Conservation (phyloP, 495 filamentous ascomycete genomes). For the Neurospora sp. region DNA sequence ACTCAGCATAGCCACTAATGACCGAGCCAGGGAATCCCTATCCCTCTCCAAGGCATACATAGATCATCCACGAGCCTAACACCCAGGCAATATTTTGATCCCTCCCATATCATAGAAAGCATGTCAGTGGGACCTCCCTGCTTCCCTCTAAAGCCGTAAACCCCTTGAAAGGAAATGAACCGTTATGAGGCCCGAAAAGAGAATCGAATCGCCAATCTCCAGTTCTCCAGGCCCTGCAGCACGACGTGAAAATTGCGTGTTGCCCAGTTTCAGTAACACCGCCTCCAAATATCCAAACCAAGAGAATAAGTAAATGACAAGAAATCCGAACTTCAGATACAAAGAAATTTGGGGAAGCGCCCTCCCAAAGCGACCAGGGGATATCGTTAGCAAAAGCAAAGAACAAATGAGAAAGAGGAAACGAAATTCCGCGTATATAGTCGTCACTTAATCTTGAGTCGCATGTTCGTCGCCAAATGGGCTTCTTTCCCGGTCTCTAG, state of each 20-base stretch:
- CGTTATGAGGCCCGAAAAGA: neutral
- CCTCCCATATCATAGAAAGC: neutral
- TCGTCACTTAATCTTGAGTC: conserved; percentile 26
- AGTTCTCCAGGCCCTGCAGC: neutral
- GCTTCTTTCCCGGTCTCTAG: conserved; percentile 30
- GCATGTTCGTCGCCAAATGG: conserved; percentile 50
- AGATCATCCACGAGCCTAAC: neutral
- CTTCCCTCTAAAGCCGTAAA: neutral
- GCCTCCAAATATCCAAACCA: neutral
- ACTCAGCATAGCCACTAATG: neutral
- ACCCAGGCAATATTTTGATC: neutral
- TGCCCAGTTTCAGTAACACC: neutral
- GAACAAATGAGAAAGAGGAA: neutral
- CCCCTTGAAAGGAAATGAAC: neutral
- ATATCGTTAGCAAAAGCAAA: conserved; percentile 1
- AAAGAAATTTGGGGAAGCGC: neutral
- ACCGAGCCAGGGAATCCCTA: neutral
- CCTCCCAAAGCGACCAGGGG: neutral
- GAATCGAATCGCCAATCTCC: neutral
- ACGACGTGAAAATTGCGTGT: neutral
- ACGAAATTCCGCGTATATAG: neutral
- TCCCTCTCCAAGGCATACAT: neutral
- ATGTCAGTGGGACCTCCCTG: neutral
- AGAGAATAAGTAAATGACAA: neutral
- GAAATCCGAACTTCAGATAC: neutral